These are phyloP conservation scores for Septoria petroselini DNA, from an alignment of 2,329 filamentous ascomycete genomes.

Conservation along the genomic window DNA sequence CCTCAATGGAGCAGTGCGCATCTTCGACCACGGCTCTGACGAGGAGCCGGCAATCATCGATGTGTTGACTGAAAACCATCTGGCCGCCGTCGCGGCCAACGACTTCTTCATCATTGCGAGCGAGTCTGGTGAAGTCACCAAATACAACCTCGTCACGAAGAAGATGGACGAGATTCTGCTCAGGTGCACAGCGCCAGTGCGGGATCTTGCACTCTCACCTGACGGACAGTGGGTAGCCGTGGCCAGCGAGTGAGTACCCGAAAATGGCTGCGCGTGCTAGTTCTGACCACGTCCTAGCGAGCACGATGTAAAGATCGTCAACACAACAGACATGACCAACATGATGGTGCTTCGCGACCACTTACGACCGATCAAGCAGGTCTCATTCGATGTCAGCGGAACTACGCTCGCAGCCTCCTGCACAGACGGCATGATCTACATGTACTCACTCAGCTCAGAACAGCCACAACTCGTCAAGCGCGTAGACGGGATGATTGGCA, in stretches of 20 bases:
- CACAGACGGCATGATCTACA: conserved; percentile 82
- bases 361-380: conserved; percentile 78
- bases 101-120: conserved; percentile 84
- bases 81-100: conserved; percentile 71
- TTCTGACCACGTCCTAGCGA: conserved; percentile 54
- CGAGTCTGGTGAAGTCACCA: conserved; percentile 93
- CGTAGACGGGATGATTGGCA: conserved; percentile 80
- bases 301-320: conserved; percentile 83
- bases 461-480: conserved; percentile 78
- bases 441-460: conserved; percentile 78
- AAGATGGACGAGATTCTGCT: conserved; percentile 77
- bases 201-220: conserved; percentile 78
- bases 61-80: conserved; percentile 82
- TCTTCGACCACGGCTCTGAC: conserved; percentile 87
- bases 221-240: conserved; percentile 88
- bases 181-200: conserved; percentile 78
- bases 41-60: conserved; percentile 91
- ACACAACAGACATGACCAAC: conserved; percentile 70
- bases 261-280: background rate
- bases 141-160: conserved; percentile 76
- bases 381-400: conserved; percentile 81
- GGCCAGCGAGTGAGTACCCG: conserved; percentile 75
- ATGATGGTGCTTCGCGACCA: conserved; percentile 77
- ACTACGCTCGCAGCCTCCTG: conserved; percentile 75
- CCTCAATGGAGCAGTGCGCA: conserved; percentile 86